Percentiles rank a stretch among this genome's conserved stretches.
These are phyloP conservation scores for Avicennia marina DNA, from an alignment of 257 asterid species.

Conservation along the genomic window DNA sequence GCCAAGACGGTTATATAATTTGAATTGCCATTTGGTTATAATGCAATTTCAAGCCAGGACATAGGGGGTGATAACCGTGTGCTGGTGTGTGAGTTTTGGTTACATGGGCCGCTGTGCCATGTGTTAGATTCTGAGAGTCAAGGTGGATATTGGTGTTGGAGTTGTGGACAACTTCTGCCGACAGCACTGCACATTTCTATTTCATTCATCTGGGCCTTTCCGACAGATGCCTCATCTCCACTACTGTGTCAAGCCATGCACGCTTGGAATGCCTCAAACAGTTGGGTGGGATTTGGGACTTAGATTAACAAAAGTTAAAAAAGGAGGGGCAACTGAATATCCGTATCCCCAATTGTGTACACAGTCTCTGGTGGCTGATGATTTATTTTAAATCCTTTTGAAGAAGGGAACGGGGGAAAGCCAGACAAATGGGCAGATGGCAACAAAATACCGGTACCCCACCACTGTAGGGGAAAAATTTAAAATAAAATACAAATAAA, in stretches of 20 bases:
- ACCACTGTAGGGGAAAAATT: not conserved
- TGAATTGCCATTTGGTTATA: too few relatives aligned
- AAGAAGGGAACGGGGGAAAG: not conserved
- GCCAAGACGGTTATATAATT: too few relatives aligned
- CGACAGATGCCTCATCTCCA: too few relatives aligned
- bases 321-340: not conserved
- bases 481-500: not conserved
- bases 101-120: not conserved
- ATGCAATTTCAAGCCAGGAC: too few relatives aligned
- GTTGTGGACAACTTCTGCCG: too few relatives aligned
- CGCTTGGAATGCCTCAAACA: too few relatives aligned
- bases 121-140: not conserved
- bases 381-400: not conserved
- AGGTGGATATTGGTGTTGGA: too few relatives aligned
- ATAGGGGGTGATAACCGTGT: not conserved
- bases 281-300: too few relatives aligned
- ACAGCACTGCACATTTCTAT: too few relatives aligned
- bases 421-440: slow-evolving; percentile 18
- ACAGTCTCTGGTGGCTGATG: not conserved
- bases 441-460: slow-evolving; percentile 13
- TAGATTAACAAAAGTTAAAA: too few relatives aligned
- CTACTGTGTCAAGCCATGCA: too few relatives aligned
- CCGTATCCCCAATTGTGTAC: not conserved
- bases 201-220: too few relatives aligned
- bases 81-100: not conserved